Evolutionary conservation across 2,329 filamentous ascomycete genomes (phyloP), one percentile per base, ranked within the genome.

Genomic region (Aspergillus arachidicola): DNA sequence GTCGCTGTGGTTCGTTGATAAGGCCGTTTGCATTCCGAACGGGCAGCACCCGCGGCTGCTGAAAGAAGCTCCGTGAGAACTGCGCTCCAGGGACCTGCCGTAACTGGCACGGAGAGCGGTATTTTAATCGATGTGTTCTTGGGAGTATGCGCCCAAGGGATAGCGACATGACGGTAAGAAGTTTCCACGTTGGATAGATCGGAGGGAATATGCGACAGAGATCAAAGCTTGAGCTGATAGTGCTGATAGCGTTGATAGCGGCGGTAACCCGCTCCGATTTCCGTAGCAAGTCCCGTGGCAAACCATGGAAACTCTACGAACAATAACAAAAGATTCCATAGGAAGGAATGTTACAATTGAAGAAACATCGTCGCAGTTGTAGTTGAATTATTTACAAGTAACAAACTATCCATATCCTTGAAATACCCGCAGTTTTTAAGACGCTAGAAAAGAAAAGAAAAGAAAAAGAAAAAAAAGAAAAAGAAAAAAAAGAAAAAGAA

Each of bases 121-220:
- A 62, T 12, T 26, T 61, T 2, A 64, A 54, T 43, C 58, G 66
- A 6, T 68, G 16, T 19, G 58, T 62, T 57, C 71, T 69, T 26
- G 64, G 65, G 26, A 71, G 59, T 36, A 71, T 64, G 48, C 71
- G 69, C 60, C 71, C 68, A 48, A 71, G 67, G 63, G 66, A 71
- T 57, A 66, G 67, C 61, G 67, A 72, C 75, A 77, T 77, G 61
- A 59, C 69, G 66, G 63, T 30, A 58, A 36, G 28, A 58, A 36
- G 58, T 58, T 36, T 11, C 62, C 50, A 45, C 6, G 30, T 41
- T 59, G 12, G 21, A 41, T 60, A 23, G 34, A 26, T 48, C 30
- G 16, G 11, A 51, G 51, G 38, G 57, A 56, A 32, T 32, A 45
- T 57, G 45, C 45, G 43, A 48, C 38, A 14, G 60, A 56, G 53